phyloP scores from a whole-genome alignment of 257 asterid species.

The Salvia rosmarinus region DNA sequence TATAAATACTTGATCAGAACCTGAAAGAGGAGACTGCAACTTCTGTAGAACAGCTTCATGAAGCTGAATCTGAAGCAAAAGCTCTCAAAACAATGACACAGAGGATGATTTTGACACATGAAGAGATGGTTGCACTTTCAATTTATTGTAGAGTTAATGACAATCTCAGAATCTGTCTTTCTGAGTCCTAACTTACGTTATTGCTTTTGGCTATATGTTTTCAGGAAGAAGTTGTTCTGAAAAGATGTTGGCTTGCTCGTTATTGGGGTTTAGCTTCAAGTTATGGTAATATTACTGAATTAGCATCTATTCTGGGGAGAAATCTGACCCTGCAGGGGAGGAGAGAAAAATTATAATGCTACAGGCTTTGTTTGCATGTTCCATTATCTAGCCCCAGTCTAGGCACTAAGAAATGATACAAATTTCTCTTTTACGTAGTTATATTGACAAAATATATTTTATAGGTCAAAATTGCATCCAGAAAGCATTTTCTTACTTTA shows the following conservation, averaged over 20 bases:
- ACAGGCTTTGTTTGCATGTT: slow-evolving; percentile 17
- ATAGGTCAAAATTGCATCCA: slow-evolving; percentile 9
- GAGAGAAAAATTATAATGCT: slow-evolving; percentile 1
- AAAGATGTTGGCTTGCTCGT: slow-evolving; percentile 99
- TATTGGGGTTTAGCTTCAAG: slow-evolving; percentile 93
- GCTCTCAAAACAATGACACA: slow-evolving; percentile 92
- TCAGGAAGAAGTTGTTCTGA: slow-evolving; percentile 98
- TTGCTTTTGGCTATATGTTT: slow-evolving; percentile 32
- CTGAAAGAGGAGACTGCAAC: slow-evolving; percentile 65
- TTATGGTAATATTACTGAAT: slow-evolving; percentile 64
- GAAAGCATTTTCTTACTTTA: neutral
- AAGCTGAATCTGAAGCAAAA: slow-evolving; percentile 96
- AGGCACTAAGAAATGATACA: slow-evolving; percentile 14
- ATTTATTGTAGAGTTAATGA: slow-evolving; percentile 16
- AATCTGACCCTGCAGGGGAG: neutral
- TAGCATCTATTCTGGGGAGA: neutral
- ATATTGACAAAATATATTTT: neutral
- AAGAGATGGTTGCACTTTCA: slow-evolving; percentile 80
- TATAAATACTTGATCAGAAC: slow-evolving; percentile 58
- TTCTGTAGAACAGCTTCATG: slow-evolving; percentile 76
- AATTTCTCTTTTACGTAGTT: slow-evolving; percentile 12
- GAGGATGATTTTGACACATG: slow-evolving; percentile 96
- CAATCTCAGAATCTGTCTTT: slow-evolving; percentile 19
- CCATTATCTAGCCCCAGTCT: slow-evolving; percentile 7
- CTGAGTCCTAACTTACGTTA: slow-evolving; percentile 32